Base-by-base conservation (phyloP, 176 grass and related monocot species). In the Melocanna baccifera region DNA sequence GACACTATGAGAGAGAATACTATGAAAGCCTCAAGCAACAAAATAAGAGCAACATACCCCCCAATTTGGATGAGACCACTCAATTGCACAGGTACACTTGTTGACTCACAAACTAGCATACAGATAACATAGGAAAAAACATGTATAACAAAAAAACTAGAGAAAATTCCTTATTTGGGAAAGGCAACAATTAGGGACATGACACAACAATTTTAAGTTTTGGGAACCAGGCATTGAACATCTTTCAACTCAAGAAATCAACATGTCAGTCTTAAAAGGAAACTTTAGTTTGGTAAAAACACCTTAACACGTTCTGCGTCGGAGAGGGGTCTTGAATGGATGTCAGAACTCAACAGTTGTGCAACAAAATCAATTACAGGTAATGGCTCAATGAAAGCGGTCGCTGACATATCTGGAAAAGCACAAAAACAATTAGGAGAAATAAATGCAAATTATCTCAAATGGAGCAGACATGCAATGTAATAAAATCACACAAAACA, bases 341-440 rank as follows among this genome's bases (percentile, higher is more conserved):
- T 90, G 62, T 92, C 90, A 76, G 84, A 89, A 67, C 69, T 83
- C 72, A 97, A 70, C 10, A 97, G 78, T 58, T 92, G 80, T 0
- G 81, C 39, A 10, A 91, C 90, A 87, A 89, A 97, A 18, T 91
- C 90, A 53, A 94, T 92, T n/a, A 97, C 86, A 55, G 80, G 86
- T 30, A 97, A 65, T 30, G 94, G 92, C 74, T 97, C 94, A 30
- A 97, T 91, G 70, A 97, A 97, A 58, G 94, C 90, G 3, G 94
- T 94, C 1, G 90, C 88, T 68, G 94, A 92, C 94, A 92, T 94
- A 89, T 97, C 94, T 97, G 78, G 32, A 84, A 82, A 84, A 71
- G 20, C 79, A 83, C 10, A 45, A 43, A 29, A 14, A 51, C 75
- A 77, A 46, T 36, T 18, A 80, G 9, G 47, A 32, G 22, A 71